Base-by-base conservation (phyloP, 441 rosid species). In the Populus hybrid region DNA sequence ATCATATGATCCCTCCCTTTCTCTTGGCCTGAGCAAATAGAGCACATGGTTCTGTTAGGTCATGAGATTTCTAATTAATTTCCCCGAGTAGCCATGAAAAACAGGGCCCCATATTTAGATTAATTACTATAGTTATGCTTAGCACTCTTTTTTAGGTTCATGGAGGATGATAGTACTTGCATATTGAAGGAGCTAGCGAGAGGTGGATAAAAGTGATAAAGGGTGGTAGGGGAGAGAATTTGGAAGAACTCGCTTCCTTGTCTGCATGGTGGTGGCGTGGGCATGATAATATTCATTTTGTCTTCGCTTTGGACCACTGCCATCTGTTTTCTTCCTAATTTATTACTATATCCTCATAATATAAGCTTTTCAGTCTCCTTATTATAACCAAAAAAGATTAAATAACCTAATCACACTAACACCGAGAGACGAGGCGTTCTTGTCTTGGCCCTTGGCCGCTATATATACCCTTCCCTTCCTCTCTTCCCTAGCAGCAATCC, bases 241-340 rank as follows among this genome's bases (percentile, higher is more conserved):
- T 69, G 21, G 75, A 79, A 77, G 76, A 61, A 79, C 75, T 80
- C 79, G 35, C 76, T 32, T 38, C 7, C 35, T 75, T 83, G 84
- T 73, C 82, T 86, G 89, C 89, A 78, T 76, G 83, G 81, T 70
- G 76, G 74, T 79, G 84, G 87, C 84, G 85, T 83, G 82, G 87
- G 74, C 84, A 77, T 35, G 77, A 71, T 78, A 82, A 81, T 85
- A 86, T 89, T 89, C 89, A 86, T 83, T 83, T 80, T 84, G 83
- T 83, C 80, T 81, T 70, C 72, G 71, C 82, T 80, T 76, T 81
- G 88, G 89, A 86, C 88, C 84, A 81, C 88, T 79, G 61, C 78
- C 84, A 69, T 68, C 72, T 79, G 71, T 77, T 64, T 57, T 72
- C 35, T 65, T 77, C 50, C 53, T 57, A 16, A 24, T 74, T 24